Base-by-base conservation (phyloP, 768 basidiomycete genomes). In the Wakefieldia striispora region DNA sequence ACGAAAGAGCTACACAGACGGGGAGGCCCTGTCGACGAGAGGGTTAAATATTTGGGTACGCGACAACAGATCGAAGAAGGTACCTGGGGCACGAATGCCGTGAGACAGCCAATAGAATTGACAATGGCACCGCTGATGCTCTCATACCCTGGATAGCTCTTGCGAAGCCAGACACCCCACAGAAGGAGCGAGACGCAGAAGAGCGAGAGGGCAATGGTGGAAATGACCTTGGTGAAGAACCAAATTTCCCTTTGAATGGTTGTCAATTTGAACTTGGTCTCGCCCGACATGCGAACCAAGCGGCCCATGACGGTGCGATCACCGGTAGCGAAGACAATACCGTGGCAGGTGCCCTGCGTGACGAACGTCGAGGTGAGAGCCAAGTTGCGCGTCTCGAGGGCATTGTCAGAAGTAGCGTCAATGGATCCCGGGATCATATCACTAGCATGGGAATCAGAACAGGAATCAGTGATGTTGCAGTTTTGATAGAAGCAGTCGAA, bases 221-320 rank as follows among this genome's bases (percentile, higher is more conserved):
- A 80, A 50, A 82, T 75, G 58, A 75, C 69, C 53, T 80, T 80
- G 40, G 77, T 75, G 58, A 81, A 81, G 55, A 74, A 77, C 65
- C 73, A 74, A 2, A 77, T 70, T 50, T 78, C 77, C 38, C 58
- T 68, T 55, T 78, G 76, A 23, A 78, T 72, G 20, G 75, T 72
- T 0, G 78, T 77, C 31, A 76, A 58, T 50, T 73, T 76, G 60
- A 72, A 68, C 51, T 74, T 75, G 11, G 70, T 70, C 43, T 74
- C 69, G 16, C 71, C 74, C 0, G 80, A 78, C 58, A 82, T 73
- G 53, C 76, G 72, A 20, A 81, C 80, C 50, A 83, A 75, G 24
- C 78, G 76, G 8, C 80, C 82, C 75, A 77, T 75, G 46, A 74
- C 60, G 1, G 72, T 70, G 33, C 69, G 75, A 53, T 74, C 72